Percentiles rank a stretch among this genome's conserved stretches.
Evolutionary conservation across 768 basidiomycete genomes (phyloP).

Genomic region (Boletellus ananiceps): DNA sequence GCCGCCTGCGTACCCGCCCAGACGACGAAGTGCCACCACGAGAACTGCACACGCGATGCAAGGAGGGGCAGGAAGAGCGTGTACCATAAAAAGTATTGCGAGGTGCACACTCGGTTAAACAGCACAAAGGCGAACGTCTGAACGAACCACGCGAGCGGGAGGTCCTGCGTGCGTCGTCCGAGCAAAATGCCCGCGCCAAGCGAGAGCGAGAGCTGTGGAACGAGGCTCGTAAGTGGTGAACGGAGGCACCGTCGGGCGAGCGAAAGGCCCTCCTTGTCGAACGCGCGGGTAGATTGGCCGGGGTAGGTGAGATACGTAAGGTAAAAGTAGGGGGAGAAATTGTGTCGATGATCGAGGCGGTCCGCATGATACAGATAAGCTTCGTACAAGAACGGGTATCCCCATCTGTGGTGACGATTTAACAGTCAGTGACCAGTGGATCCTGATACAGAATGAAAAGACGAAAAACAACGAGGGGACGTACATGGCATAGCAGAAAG

Average conservation of each 20-base stretch:
- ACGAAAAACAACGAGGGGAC: slow-evolving; percentile 28
- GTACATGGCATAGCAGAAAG: slow-evolving; percentile 70
- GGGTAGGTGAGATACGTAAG: slow-evolving; percentile 87
- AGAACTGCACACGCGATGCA: slow-evolving; percentile 59
- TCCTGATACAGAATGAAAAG: neutral
- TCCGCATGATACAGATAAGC: slow-evolving; percentile 91
- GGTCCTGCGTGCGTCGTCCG: slow-evolving; percentile 50
- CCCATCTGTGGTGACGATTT: slow-evolving; percentile 62
- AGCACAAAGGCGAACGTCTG: slow-evolving; percentile 90
- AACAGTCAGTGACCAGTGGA: neutral
- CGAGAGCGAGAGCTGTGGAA: slow-evolving; percentile 75
- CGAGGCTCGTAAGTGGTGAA: slow-evolving; percentile 77
- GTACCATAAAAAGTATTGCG: slow-evolving; percentile 98
- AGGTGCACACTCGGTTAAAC: slow-evolving; percentile 98
- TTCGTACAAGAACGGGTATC: slow-evolving; percentile 85
- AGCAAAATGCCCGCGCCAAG: slow-evolving; percentile 72
- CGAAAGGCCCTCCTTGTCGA: slow-evolving; percentile 18
- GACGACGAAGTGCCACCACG: slow-evolving; percentile 41
- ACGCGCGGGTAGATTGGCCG: slow-evolving; percentile 13
- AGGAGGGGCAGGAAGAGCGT: slow-evolving; percentile 82
- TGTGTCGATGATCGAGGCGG: slow-evolving; percentile 93
- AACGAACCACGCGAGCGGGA: slow-evolving; percentile 85
- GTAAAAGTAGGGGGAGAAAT: slow-evolving; percentile 98
- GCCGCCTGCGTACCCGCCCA: slow-evolving; percentile 82
- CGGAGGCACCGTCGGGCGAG: slow-evolving; percentile 45